Evolutionary conservation across 2,329 filamentous ascomycete genomes (phyloP), one percentile per base, ranked within the genome.

Genomic region (Aspergillus piperis): DNA sequence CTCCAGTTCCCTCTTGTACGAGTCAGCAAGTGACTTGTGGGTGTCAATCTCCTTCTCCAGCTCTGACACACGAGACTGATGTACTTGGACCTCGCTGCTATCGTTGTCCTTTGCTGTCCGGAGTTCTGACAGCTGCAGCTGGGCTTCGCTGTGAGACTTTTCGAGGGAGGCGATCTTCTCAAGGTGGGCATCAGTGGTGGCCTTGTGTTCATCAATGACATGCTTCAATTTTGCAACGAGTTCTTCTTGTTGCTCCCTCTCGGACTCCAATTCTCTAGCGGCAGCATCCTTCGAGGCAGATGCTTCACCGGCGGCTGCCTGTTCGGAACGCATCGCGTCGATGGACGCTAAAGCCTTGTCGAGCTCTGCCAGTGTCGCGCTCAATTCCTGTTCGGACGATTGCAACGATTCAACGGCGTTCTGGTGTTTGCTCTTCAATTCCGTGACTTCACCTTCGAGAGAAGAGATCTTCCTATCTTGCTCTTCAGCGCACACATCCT

Each of bases 131-230:
- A 96, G 82, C 68, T 94, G 85, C 50, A 83, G 77, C 68, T 87
- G 85, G 54, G 90, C 85, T 25, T 83, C 82, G 32, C 84, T 75
- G 71, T 96, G 89, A 3, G 88, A 85, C 64, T 88, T 79, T 75
- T 96, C 92, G 13, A 96, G 82, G 65, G 90, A 85, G 3, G 87
- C 82, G 30, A 96, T 87, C 68, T 88, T 90, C 41, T 83, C 73
- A 11, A 87, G 81, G 68, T 93, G 91, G 65, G 81, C 83, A 64
- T 84, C 83, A 68, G 96, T 88, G 39, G 90, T 85, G 3, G 83
- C 79, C 77, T 90, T 93, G 78, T 96, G 92, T 71, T 92, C 88
- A 54, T 93, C 87, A 56, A 97, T 88, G 72, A 96, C 89, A 61
- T 78, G 83, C 63, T 90, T 89, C 44, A 97, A 77, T 48, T 81